These are phyloP conservation scores for Aegilops tauschii DNA, from an alignment of 176 grass and related monocot species.

Conservation along the genomic window DNA sequence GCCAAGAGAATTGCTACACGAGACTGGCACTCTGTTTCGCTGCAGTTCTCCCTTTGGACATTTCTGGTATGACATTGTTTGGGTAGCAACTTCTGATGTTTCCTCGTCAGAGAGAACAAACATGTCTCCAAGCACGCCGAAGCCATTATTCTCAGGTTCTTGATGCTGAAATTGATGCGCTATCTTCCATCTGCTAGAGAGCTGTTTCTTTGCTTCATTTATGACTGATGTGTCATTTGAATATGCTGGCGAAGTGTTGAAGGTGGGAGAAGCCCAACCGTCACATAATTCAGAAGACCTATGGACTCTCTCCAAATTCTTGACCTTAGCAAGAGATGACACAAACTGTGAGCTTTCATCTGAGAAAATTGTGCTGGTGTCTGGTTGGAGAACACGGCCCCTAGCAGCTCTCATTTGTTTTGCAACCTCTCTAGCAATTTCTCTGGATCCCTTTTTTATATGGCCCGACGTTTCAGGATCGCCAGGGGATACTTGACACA, in stretches of 20 bases:
- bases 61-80: constrained; percentile 9
- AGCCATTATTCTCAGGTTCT: constrained; percentile 28
- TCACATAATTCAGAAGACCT: constrained; percentile 51
- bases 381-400: constrained; percentile 23
- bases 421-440: constrained; percentile 67
- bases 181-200: constrained; percentile 83
- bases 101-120: constrained; percentile 67
- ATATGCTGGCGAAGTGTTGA: constrained; percentile 50
- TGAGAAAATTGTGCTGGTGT: constrained; percentile 25
- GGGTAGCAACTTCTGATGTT: constrained; percentile 17
- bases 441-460: constrained; percentile 70
- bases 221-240: constrained; percentile 69
- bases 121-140: constrained; percentile 70
- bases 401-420: constrained; percentile 70
- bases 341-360: constrained; percentile 33
- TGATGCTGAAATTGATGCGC: constrained; percentile 41
- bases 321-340: constrained; percentile 36
- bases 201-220: constrained; percentile 87
- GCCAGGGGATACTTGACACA: constrained; percentile 25
- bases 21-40: constrained; percentile 28
- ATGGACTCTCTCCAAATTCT: constrained; percentile 42
- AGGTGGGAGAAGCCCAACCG: constrained; percentile 43
- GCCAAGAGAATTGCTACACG: constrained; percentile 34
- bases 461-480: constrained; percentile 31
- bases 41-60: constrained; percentile 34